Base-by-base conservation (phyloP, 441 rosid genomes). In the Pelargonium cotyledonis region DNA sequence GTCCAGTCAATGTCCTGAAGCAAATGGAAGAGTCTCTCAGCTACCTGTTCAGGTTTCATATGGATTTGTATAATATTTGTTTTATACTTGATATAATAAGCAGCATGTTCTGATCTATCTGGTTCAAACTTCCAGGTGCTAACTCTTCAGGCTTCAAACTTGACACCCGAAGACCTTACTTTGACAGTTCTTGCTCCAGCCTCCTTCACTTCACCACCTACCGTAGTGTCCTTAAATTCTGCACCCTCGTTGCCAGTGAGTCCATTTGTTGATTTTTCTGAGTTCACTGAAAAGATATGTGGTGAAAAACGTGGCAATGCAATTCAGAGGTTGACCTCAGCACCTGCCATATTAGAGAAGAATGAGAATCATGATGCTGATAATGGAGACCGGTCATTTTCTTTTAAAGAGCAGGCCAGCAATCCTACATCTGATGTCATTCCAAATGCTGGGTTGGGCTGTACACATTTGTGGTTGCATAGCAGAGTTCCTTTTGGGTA, bases 401-500 rank as follows among this genome's bases (percentile, higher is more conserved):
- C 89, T 62, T 65, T 74, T 41, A 73, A 71, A 72, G 76, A 76
- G 73, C 88, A 73, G 66, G 67, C 80, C 46, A 78, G n/a, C n/a
- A 49, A 86, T 80, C 76, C 88, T 58, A 73, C 82, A 74, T 74
- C 88, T 69, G 92, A 89, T 75, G 86, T 83, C 58, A 82, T 88
- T 73, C 86, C 92, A 68, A 88, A 81, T 77, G 75, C 85, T 65
- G 91, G 87, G 75, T 79, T 86, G 58, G 86, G 88, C 15, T 90
- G 93, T 71, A 84, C 96, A 7, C 99, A 95, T 85, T 85, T 92
- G 65, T 95, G 98, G 98, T 84, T 95, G 78, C 98, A 90, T 81
- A 95, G 99, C 82, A 87, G 97, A 86, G 97, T 95, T 76, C 99
- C 99, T 40, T 76, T 95, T 55, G 99, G 99, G 99, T 95, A 90